Evolutionary conservation across 352 stramenopile species (phyloP).

Genomic region (Pythium coloratum): DNA sequence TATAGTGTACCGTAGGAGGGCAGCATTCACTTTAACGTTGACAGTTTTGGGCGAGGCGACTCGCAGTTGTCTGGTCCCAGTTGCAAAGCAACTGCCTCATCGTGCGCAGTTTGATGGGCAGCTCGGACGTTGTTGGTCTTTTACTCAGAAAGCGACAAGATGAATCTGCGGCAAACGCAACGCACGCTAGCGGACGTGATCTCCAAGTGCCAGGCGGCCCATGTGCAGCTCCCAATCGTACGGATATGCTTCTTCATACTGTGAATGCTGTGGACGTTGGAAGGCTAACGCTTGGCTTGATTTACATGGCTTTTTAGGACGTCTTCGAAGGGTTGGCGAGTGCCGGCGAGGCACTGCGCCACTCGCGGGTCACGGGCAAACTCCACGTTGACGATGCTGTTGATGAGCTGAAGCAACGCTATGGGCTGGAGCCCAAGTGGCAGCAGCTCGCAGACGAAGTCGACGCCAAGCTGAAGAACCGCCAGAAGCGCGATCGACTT

Average conservation of each 20-base stretch:
- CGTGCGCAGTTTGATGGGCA: not conserved
- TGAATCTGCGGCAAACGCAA: slow-evolving; percentile 71
- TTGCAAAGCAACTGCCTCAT: slow-evolving; percentile 14
- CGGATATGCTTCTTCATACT: not conserved
- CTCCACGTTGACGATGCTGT: slow-evolving; percentile 43
- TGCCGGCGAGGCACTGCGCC: slow-evolving; percentile 24
- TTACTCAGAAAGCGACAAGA: slow-evolving; percentile 11
- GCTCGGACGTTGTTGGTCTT: not conserved
- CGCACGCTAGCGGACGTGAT: slow-evolving; percentile 59
- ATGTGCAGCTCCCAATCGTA: slow-evolving; percentile 51
- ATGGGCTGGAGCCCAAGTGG: slow-evolving; percentile 51
- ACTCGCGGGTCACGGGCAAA: slow-evolving; percentile 29
- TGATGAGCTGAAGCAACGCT: slow-evolving; percentile 58
- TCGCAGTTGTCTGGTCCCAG: slow-evolving; percentile 8
- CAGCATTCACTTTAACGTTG: not conserved
- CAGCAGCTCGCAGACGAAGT: slow-evolving; percentile 46
- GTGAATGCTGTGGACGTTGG: not conserved
- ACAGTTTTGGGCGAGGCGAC: not conserved
- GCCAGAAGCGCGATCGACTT: slow-evolving; percentile 27
- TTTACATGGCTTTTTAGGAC: slow-evolving; percentile 7
- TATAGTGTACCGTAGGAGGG: not conserved
- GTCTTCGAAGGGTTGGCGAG: slow-evolving; percentile 22
- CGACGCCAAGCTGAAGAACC: slow-evolving; percentile 37
- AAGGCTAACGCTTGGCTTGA: not conserved
- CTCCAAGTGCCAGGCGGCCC: slow-evolving; percentile 52